phyloP scores from a whole-genome alignment of 2,329 filamentous ascomycete genomes.

The Epichloe bromicola region DNA sequence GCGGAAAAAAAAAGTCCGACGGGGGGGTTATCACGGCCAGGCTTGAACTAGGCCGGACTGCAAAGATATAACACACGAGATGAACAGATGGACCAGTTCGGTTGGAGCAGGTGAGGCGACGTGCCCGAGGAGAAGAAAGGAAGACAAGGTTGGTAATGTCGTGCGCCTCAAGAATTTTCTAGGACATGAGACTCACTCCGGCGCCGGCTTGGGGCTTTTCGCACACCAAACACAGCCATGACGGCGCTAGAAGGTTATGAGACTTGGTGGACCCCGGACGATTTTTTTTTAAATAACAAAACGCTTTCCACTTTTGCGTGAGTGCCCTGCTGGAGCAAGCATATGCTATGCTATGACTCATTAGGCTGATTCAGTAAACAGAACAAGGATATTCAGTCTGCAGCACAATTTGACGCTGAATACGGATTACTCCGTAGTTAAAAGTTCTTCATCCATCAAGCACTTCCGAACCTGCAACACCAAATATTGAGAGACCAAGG shows the following conservation, averaged over 20 bases:
- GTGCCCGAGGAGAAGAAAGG: constrained; percentile 9
- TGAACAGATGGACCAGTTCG: not conserved
- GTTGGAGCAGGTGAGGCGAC: not conserved
- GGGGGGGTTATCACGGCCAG: no score
- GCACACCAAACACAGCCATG: not conserved
- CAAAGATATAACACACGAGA: no score
- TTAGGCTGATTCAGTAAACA: no score
- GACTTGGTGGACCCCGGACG: not conserved
- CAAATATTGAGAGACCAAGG: no score
- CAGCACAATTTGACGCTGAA: no score
- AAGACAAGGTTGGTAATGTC: not conserved
- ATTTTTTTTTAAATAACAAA: not conserved
- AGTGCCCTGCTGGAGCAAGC: not conserved
- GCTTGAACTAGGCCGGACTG: no score
- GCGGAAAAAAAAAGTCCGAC: no score
- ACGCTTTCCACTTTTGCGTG: not conserved
- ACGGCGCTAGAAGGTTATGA: not conserved
- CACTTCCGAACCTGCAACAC: no score
- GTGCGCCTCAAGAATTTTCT: not conserved
- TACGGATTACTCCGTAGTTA: no score
- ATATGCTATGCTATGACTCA: not conserved
- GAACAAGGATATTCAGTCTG: no score
- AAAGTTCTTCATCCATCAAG: no score
- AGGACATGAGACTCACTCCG: not conserved
- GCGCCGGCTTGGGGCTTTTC: not conserved